phyloP scores from a whole-genome alignment of 148 eudicot species.

The Diospyros kaki region DNA sequence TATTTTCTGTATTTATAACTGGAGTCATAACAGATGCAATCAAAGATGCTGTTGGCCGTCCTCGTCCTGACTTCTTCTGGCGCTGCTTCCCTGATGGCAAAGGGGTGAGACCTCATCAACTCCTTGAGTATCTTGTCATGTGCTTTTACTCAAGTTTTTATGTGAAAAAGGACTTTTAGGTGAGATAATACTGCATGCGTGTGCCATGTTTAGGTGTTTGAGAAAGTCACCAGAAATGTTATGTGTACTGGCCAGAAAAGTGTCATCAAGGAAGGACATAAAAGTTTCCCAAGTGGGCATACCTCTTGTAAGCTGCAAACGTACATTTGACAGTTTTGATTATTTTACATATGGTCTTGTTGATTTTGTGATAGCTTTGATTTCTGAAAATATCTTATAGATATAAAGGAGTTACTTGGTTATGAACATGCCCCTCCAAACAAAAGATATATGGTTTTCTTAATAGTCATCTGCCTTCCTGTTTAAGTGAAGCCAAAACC shows the following conservation, averaged over 20 bases:
- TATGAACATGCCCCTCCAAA: not conserved
- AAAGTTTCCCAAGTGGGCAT: slow-evolving; percentile 98
- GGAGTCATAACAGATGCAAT: slow-evolving; percentile 87
- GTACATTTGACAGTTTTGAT: not conserved
- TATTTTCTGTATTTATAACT: slow-evolving; percentile 77
- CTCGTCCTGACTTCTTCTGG: slow-evolving; percentile 96
- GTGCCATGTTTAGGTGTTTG: slow-evolving; percentile 23
- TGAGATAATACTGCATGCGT: not conserved
- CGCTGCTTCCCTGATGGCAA: slow-evolving; percentile 90
- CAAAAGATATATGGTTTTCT: not conserved
- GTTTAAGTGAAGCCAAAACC: too few relatives aligned
- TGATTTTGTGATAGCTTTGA: not conserved
- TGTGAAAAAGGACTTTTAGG: not conserved
- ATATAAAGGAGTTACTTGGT: not conserved
- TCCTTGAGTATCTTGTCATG: not conserved
- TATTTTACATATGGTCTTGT: not conserved
- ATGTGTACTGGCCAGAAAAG: slow-evolving; percentile 58
- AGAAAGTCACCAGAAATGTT: slow-evolving; percentile 39
- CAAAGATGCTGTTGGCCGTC: slow-evolving; percentile 88
- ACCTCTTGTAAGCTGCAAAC: slow-evolving; percentile 64
- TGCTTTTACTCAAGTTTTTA: not conserved
- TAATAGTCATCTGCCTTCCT: not conserved
- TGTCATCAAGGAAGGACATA: slow-evolving; percentile 84
- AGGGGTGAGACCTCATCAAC: slow-evolving; percentile 40
- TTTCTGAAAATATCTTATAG: not conserved